Conservation (phyloP, 1,139 yeast species). For the Arxiozyma bovina region DNA sequence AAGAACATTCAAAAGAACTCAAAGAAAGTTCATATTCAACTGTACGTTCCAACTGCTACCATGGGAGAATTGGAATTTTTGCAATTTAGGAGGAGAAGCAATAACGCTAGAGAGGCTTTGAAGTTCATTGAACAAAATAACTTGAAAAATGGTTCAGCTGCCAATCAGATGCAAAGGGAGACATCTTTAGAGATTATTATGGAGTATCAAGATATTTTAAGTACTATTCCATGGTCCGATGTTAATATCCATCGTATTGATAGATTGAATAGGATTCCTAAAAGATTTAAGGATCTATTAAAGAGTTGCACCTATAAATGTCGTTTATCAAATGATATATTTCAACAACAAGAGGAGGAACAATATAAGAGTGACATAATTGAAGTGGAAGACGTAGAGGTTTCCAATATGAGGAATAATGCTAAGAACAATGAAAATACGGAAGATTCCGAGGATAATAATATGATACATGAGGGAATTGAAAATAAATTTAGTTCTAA, state of each 20-base stretch:
- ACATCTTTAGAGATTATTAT: constrained; percentile 16
- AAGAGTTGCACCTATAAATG: constrained; percentile 28
- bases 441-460: neutral
- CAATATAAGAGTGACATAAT: constrained; percentile 10
- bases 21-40: constrained; percentile 14
- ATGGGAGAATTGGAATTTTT: constrained; percentile 26
- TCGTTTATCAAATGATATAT: constrained; percentile 9
- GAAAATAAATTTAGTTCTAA: neutral
- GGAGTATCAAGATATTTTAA: constrained; percentile 27
- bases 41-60: constrained; percentile 28
- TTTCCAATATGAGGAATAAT: neutral
- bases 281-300: constrained; percentile 23
- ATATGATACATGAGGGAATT: neutral
- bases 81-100: constrained; percentile 21
- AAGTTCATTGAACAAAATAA: constrained; percentile 22
- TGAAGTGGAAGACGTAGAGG: neutral
- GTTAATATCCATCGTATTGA: constrained; percentile 15
- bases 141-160: neutral
- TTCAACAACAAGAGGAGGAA: neutral
- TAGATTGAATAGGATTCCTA: constrained; percentile 20
- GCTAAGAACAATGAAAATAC: too few relatives aligned
- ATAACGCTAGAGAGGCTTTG: constrained; percentile 25
- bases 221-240: constrained; percentile 24
- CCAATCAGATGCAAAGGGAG: neutral
- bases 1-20: constrained; percentile 7